Base-by-base conservation (phyloP, 768 basidiomycete genomes). In the Phylloporus sp. region DNA sequence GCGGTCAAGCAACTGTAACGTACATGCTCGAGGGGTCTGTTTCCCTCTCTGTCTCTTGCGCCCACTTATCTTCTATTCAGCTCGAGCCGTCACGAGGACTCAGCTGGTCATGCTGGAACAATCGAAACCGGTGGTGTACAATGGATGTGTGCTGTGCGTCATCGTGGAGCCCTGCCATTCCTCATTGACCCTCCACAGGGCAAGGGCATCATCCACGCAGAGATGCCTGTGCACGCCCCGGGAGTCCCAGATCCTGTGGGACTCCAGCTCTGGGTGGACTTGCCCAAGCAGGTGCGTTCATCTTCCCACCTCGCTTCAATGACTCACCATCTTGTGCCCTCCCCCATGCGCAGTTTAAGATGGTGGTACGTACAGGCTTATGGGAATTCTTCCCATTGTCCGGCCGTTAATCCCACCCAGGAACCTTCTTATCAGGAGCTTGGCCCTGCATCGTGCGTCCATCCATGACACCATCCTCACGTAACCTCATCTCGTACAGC, bases 371-470 rank as follows among this genome's bases (percentile, higher is more conserved):
- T 74, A 49, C 6, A 39, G 31, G 34, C 27, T 45, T 11, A 40
- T 41, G 29, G n/a, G 7, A 53, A 20, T 4, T 3, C 10, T 5
- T 18, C 23, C 15, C 24, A 42, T 36, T 8, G 20, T 24, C 34
- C 9, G 26, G 35, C 38, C n/a, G 55, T 46, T 26, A 23, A 27
- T 32, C 6, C 12, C 11, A 39, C 23, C 20, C 57, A 76, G 83
- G 83, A 93, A 61, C 88, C 91, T 2, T 79, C 80, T 11, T 95
- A 95, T 68, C 91, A 94, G 67, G 91, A 95, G 62, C 77, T 92
- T 8, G 77, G 73, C 11, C 81, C 86, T 22, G 70, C 76, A 2
- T 69, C 83, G 85, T 87, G 64, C 41, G 75, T 69, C 20, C 29
- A 36, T 45, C 24, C 38, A 53, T 55, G 12, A 38, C 47, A n/a